phyloP scores from a whole-genome alignment of 192 early-diverging fungal genomes.

The Podila minutissima region DNA sequence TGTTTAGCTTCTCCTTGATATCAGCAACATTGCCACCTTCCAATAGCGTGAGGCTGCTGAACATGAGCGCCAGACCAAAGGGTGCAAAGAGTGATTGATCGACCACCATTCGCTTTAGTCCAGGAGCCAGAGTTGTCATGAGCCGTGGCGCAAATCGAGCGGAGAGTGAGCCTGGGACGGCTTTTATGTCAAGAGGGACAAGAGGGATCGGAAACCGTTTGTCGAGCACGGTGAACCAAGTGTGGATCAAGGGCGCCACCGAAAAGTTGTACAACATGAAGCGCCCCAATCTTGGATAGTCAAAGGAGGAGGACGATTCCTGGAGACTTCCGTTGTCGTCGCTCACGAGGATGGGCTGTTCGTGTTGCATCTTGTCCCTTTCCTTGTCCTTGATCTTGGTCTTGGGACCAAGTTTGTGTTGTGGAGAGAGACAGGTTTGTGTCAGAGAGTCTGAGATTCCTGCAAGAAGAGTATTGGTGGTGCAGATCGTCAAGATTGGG shows the following conservation, averaged over 20 bases:
- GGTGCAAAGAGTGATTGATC: slow-evolving; percentile 79
- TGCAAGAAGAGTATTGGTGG: slow-evolving; percentile 73
- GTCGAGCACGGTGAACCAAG: slow-evolving; percentile 78
- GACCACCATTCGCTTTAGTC: slow-evolving; percentile 41
- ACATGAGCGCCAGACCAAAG: slow-evolving; percentile 72
- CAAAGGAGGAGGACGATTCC: slow-evolving; percentile 25
- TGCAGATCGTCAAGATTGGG: slow-evolving; percentile 72
- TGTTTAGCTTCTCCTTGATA: slow-evolving; percentile 67
- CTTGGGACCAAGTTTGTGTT: background rate
- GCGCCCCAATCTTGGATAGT: slow-evolving; percentile 60
- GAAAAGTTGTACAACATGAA: slow-evolving; percentile 76
- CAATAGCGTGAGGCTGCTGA: slow-evolving; percentile 67
- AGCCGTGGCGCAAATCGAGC: background rate
- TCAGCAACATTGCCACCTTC: slow-evolving; percentile 61
- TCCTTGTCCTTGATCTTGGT: slow-evolving; percentile 16
- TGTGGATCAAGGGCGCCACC: slow-evolving; percentile 74
- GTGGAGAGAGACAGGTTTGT: slow-evolving; percentile 54
- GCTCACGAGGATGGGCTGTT: background rate
- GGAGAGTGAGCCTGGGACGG: background rate
- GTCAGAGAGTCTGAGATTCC: slow-evolving; percentile 72
- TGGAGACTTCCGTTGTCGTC: background rate
- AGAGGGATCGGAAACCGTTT: slow-evolving; percentile 62
- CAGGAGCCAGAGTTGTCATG: slow-evolving; percentile 17
- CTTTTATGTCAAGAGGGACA: slow-evolving; percentile 8
- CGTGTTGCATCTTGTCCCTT: background rate